Percentiles rank a stretch among this genome's conserved stretches.
phyloP scores from a whole-genome alignment of 805 yeast species.

The Lipomyces mesembrius region DNA sequence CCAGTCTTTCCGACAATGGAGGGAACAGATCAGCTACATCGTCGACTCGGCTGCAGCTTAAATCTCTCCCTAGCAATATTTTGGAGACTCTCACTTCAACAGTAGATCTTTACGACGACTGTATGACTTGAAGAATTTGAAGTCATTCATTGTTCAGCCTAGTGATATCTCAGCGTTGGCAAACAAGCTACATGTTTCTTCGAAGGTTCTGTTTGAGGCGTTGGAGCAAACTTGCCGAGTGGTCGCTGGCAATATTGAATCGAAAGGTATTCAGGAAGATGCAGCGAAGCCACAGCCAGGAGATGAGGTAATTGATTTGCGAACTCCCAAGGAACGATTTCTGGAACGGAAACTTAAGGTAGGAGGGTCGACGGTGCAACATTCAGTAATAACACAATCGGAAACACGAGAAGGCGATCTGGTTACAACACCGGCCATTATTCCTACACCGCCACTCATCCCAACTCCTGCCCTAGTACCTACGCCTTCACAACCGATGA shows the following conservation, averaged over 20 bases:
- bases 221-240: not conserved
- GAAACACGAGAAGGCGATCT: not conserved
- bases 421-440: not conserved
- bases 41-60: not conserved
- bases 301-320: slow-evolving; percentile 4
- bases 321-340: not conserved
- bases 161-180: not conserved
- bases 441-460: not conserved
- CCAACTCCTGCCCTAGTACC: slow-evolving; percentile 2
- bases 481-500: not conserved
- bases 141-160: not conserved
- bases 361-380: not conserved
- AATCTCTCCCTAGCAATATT: slow-evolving; percentile 2
- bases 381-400: not conserved
- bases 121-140: not conserved
- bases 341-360: not conserved
- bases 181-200: not conserved
- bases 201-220: not conserved
- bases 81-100: not conserved
- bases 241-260: not conserved
- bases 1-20: not conserved
- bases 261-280: not conserved
- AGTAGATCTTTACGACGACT: not conserved
- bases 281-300: not conserved
- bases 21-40: not conserved